Percentiles rank a stretch among this genome's conserved stretches.
Conservation (phyloP, 441 rosid genomes). For the Breynia disticha region DNA sequence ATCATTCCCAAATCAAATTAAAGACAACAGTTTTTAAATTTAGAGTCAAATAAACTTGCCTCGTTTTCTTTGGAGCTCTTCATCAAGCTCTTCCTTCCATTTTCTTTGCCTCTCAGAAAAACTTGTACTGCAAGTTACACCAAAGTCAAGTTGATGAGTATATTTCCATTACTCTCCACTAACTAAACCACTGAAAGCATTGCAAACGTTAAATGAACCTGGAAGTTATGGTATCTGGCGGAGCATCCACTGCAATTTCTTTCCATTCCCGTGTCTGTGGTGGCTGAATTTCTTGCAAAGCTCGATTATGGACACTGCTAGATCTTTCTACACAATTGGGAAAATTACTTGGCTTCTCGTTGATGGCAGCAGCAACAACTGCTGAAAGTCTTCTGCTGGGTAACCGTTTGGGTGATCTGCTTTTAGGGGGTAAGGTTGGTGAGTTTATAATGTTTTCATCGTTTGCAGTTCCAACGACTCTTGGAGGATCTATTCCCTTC, state of each 20-base stretch:
- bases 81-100: slow-evolving; percentile 94
- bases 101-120: slow-evolving; percentile 65
- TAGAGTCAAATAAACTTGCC: slow-evolving; percentile 31
- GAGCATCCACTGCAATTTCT: slow-evolving; percentile 19
- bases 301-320: slow-evolving; percentile 26
- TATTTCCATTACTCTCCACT: too few species aligned
- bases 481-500: slow-evolving; percentile 43
- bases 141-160: not conserved
- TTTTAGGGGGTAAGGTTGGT: slow-evolving; percentile 57
- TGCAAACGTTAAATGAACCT: slow-evolving; percentile 31
- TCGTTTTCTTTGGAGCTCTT: slow-evolving; percentile 79
- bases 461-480: slow-evolving; percentile 23
- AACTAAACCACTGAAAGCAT: too few species aligned
- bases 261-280: slow-evolving; percentile 40
- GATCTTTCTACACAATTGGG: slow-evolving; percentile 29
- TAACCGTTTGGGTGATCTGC: slow-evolving; percentile 67
- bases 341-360: slow-evolving; percentile 26
- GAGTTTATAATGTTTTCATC: slow-evolving; percentile 34
- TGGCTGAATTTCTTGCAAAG: slow-evolving; percentile 52
- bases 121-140: slow-evolving; percentile 33
- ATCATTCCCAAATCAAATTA: too few species aligned
- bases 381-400: slow-evolving; percentile 76
- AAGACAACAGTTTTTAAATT: not conserved
- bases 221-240: slow-evolving; percentile 34
- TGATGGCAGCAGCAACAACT: slow-evolving; percentile 30